These are phyloP conservation scores for Alternaria hordeiaustralica DNA, from an alignment of 2,329 filamentous ascomycete genomes.

Conservation along the genomic window DNA sequence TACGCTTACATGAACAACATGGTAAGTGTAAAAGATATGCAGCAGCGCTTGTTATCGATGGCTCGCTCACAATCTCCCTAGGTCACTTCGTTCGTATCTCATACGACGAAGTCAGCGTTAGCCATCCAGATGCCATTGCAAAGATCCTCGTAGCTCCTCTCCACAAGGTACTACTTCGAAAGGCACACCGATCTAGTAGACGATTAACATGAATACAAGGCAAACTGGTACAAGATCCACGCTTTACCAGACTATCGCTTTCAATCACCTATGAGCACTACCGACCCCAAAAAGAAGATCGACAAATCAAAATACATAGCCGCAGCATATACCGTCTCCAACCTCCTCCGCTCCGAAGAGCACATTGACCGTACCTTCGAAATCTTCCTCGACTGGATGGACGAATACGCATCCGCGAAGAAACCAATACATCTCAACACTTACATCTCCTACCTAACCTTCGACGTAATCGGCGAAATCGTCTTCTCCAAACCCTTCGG, in stretches of 20 bases:
- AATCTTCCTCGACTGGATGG: neutral
- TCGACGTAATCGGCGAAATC: constrained; percentile 49
- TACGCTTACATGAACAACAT: constrained; percentile 47
- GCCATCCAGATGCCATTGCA: constrained; percentile 51
- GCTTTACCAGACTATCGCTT: constrained; percentile 52
- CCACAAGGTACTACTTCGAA: constrained; percentile 36
- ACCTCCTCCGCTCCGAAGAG: constrained; percentile 30
- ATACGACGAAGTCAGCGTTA: constrained; percentile 54
- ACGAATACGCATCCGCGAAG: neutral
- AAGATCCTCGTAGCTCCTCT: constrained; percentile 45
- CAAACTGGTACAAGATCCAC: constrained; percentile 46
- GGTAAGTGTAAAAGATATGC: constrained; percentile 29
- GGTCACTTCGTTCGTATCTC: constrained; percentile 52
- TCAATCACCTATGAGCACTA: constrained; percentile 50
- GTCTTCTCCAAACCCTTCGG: constrained; percentile 47
- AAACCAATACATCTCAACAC: constrained; percentile 27
- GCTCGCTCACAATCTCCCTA: constrained; percentile 23
- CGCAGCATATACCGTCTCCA: constrained; percentile 34
- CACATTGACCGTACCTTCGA: constrained; percentile 29
- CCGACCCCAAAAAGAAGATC: constrained; percentile 47
- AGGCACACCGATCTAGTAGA: neutral
- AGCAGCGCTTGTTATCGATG: neutral
- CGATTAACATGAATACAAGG: constrained; percentile 10
- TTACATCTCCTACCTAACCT: constrained; percentile 52
- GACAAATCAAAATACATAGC: constrained; percentile 18